A percentile compares a stretch with the other conserved stretches of the same genome.
These are phyloP conservation scores for Penicillium ucsense DNA, from an alignment of 495 filamentous ascomycete species.

Conservation along the genomic window DNA sequence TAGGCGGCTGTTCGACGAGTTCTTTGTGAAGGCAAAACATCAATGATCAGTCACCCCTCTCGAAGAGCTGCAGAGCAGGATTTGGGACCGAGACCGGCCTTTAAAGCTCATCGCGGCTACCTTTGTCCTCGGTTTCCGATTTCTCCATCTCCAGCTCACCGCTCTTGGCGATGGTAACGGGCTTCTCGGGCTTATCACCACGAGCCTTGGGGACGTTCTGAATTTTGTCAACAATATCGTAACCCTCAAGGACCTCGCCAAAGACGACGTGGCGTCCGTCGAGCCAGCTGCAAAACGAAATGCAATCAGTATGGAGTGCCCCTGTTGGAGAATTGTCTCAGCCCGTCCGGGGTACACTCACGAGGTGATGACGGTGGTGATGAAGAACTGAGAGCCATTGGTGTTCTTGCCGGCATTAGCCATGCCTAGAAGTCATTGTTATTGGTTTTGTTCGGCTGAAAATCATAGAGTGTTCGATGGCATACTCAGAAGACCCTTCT, in stretches of 20 bases:
- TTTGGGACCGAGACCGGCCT: slow-evolving; percentile 32
- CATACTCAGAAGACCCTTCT: slow-evolving; percentile 53
- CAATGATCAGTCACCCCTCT: slow-evolving; percentile 29
- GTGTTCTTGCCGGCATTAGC: slow-evolving; percentile 96
- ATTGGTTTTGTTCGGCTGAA: slow-evolving; percentile 21
- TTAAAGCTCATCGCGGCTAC: slow-evolving; percentile 93
- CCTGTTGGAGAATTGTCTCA: no score
- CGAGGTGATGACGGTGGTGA: slow-evolving; percentile 76
- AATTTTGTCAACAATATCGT: slow-evolving; percentile 83
- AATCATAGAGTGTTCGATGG: neutral
- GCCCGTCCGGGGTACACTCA: slow-evolving; percentile 31
- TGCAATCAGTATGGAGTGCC: no score
- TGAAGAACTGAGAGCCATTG: slow-evolving; percentile 99
- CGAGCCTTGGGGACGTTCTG: slow-evolving; percentile 63
- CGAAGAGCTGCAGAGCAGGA: slow-evolving; percentile 16
- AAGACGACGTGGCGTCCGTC: slow-evolving; percentile 87
- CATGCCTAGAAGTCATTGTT: slow-evolving; percentile 56
- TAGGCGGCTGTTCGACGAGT: slow-evolving; percentile 4
- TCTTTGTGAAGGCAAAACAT: slow-evolving; percentile 13
- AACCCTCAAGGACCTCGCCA: slow-evolving; percentile 83
- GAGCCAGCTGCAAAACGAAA: slow-evolving; percentile 54
- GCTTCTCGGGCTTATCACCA: slow-evolving; percentile 63
- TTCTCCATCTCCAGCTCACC: slow-evolving; percentile 76
- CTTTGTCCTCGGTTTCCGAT: slow-evolving; percentile 50
- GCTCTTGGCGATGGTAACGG: slow-evolving; percentile 86